Base-by-base conservation (phyloP, 768 basidiomycete species). In the Asterophora parasitica region DNA sequence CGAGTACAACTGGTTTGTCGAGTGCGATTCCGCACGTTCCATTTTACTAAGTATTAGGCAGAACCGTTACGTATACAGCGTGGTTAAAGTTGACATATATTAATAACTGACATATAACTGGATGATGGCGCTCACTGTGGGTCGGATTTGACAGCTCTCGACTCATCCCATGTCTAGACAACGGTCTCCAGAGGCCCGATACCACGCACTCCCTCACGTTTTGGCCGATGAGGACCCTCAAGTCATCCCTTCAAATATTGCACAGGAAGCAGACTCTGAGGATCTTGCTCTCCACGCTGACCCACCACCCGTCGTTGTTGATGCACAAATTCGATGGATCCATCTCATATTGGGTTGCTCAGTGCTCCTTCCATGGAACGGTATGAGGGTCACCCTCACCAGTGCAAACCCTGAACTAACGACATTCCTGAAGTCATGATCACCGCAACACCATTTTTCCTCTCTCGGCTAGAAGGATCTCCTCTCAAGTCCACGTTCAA, bases 351-450 rank as follows among this genome's bases (percentile, higher is more conserved):
- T 58, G 34, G 57, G 92, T 2, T 84, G 84, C 48, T 85, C 88
- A 15, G 77, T 85, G 3, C 73, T 96, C 6, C 66, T 96, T 13
- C 84, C 89, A 23, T 96, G 92, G 92, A 95, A 93, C 60, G 91
- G 92, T 92, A 62, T 60, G 76, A 61, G 12, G 9, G 3, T 5
- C 20, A 16, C 38, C 40, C 20, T 6, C 12, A 26, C 41, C 12
- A 27, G 49, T 13, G 37, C 8, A 9, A 38, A 5, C 30, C 30
- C 37, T 23, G 20, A n/a, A 33, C 26, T 42, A 15, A 41, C 33
- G 43, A 15, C 8, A 34, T 3, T 23, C 16, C n/a, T n/a, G 16
- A 48, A 95, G 92, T 83, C 1, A 70, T 93, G 59, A 92, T 96
- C 19, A 95, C 89, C 27, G 90, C 86, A 0, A 83, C 83, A 39